Evolutionary conservation across 2,329 filamentous ascomycete genomes (phyloP), one percentile per base, ranked within the genome.

Genomic region (Calonectria pseudoturangicola): DNA sequence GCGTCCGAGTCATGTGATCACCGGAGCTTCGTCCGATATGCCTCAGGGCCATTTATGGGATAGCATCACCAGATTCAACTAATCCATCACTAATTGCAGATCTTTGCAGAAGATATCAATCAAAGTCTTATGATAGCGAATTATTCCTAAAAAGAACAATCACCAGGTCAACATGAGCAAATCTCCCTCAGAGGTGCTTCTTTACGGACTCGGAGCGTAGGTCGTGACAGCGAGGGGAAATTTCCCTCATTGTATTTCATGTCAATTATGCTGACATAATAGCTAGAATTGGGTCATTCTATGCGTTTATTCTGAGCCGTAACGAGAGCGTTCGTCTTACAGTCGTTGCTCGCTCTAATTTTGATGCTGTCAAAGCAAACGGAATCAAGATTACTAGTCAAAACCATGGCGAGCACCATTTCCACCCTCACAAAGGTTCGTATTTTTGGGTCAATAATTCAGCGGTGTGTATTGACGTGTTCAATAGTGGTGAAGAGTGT

Each of bases 261-360:
- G 7, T 9, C 6, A 33, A n/a, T 2, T 28, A 25, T 21, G n/a
- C 68, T 76, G 18, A 75, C 25, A 18, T 36, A 0, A 5, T 60
- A 1, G 39, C 6, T 56, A 90, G 89, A 0, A 90, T 91, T 65
- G 89, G 89, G 33, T 89, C 88, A 2, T 91, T 91, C 74, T 91
- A 91, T 76, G 87, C 88, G 9, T 91, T 90, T 71, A 86, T 91
- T 43, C 77, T 90, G 0, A 85, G 83, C 66, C 85, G 87, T 2
- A 82, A 80, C 39, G 74, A 84, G 3, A 81, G 85, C 33, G 85
- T 89, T 21, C 82, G 85, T n/a, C 85, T 92, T 27, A 92, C 90
- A 0, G 89, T 91, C 2, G 87, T 92, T 51, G 92, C 90, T 51
- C 87, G 91, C 28, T 91, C 90, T 0, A 92, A 92, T 79, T 92